These are phyloP conservation scores for Abelmoschus esculentus DNA, from an alignment of 345 rosid genomes.

Conservation along the genomic window DNA sequence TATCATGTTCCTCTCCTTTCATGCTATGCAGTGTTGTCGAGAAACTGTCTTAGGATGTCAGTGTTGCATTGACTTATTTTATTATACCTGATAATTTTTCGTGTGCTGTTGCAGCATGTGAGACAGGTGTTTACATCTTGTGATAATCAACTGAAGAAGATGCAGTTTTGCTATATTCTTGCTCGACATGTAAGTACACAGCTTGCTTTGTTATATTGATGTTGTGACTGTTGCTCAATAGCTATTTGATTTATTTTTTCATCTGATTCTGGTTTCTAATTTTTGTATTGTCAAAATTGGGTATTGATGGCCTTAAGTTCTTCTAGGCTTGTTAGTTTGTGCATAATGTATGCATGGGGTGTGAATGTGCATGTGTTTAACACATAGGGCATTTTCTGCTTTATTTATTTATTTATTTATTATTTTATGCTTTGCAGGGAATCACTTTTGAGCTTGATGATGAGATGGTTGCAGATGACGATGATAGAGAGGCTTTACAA, in stretches of 20 bases:
- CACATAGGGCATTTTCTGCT: not conserved
- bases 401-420: not conserved
- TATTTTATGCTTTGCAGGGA: slow-evolving; percentile 38
- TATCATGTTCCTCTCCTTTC: not conserved
- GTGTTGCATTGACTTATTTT: not conserved
- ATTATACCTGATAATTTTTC: slow-evolving; percentile 10
- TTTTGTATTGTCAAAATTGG: not conserved
- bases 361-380: not conserved
- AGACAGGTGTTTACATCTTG: slow-evolving; percentile 72
- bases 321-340: not conserved
- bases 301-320: not conserved
- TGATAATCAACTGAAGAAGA: slow-evolving; percentile 52
- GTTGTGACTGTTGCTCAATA: not conserved
- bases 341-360: not conserved
- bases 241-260: not conserved
- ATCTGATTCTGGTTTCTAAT: not conserved
- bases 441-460: slow-evolving; percentile 58
- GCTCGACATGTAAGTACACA: slow-evolving; percentile 75
- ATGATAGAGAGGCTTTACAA: slow-evolving; percentile 58
- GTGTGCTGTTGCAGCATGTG: slow-evolving; percentile 53
- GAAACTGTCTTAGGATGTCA: not conserved
- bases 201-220: not conserved
- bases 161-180: slow-evolving; percentile 85
- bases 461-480: slow-evolving; percentile 54
- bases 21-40: not conserved